A percentile compares a stretch with the other conserved stretches of the same genome.
Evolutionary conservation across 2,329 filamentous ascomycete genomes (phyloP).

Genomic region (Lomentospora prolificans): DNA sequence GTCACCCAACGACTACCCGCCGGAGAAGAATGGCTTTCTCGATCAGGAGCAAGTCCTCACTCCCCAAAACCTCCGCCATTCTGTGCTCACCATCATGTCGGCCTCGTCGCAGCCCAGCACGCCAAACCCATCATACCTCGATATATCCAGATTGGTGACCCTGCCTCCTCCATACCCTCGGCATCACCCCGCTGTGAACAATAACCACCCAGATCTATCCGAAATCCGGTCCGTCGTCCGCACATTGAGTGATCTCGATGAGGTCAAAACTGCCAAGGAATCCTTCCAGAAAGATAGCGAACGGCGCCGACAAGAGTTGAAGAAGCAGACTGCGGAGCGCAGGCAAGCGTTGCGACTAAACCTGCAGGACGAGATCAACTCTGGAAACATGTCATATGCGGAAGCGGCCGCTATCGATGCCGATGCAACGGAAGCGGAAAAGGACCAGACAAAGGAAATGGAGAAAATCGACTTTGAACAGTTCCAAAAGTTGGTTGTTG

Average conservation of each 20-base stretch:
- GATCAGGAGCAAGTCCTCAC: slow-evolving; percentile 33
- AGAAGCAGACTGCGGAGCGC: slow-evolving; percentile 37
- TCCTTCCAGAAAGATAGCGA: slow-evolving; percentile 45
- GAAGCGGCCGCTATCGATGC: slow-evolving; percentile 76
- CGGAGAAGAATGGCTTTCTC: slow-evolving; percentile 47
- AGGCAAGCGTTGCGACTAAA: slow-evolving; percentile 60
- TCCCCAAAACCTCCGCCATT: slow-evolving; percentile 33
- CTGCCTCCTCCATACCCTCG: slow-evolving; percentile 89
- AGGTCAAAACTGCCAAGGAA: slow-evolving; percentile 60
- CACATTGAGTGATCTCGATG: slow-evolving; percentile 60
- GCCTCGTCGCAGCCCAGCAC: slow-evolving; percentile 33
- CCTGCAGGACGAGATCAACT: slow-evolving; percentile 68
- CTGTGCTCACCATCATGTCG: slow-evolving; percentile 27
- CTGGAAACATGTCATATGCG: slow-evolving; percentile 70
- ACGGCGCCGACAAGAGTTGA: slow-evolving; percentile 47
- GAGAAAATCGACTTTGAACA: slow-evolving; percentile 73
- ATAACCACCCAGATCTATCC: slow-evolving; percentile 83
- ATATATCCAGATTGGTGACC: slow-evolving; percentile 86
- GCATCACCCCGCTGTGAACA: slow-evolving; percentile 92
- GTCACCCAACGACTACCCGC: slow-evolving; percentile 39
- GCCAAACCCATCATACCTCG: slow-evolving; percentile 49
- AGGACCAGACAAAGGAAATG: slow-evolving; percentile 58
- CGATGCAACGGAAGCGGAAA: slow-evolving; percentile 62
- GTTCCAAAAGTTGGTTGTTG: slow-evolving; percentile 75
- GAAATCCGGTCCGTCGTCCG: slow-evolving; percentile 67